These are phyloP conservation scores for Gaillardinia entomophila DNA, from an alignment of 805 yeast species.

Conservation along the genomic window DNA sequence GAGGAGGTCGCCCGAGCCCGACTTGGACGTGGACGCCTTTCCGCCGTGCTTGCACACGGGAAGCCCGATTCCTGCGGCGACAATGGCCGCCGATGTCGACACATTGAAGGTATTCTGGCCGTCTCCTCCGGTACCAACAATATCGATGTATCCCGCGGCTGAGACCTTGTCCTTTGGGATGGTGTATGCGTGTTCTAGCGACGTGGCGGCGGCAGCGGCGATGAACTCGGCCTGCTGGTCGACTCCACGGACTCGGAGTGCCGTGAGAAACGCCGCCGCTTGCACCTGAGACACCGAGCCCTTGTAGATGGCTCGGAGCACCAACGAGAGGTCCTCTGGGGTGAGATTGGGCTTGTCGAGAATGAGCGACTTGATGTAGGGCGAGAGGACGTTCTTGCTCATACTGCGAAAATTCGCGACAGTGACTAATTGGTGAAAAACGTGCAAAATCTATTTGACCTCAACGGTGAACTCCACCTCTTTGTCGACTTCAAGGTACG, in stretches of 20 bases:
- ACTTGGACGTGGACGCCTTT: slow-evolving; percentile 86
- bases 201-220: slow-evolving; percentile 78
- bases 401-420: background rate
- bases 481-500: slow-evolving; percentile 89
- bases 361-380: slow-evolving; percentile 62
- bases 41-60: slow-evolving; percentile 95
- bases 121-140: slow-evolving; percentile 99
- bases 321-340: slow-evolving; percentile 58
- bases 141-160: slow-evolving; percentile 61
- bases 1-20: slow-evolving; percentile 92
- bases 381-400: slow-evolving; percentile 32
- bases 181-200: slow-evolving; percentile 56
- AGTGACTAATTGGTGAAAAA: too few relatives aligned
- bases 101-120: slow-evolving; percentile 97
- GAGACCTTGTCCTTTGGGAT: slow-evolving; percentile 44
- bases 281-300: slow-evolving; percentile 64
- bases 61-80: slow-evolving; percentile 83
- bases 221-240: slow-evolving; percentile 80
- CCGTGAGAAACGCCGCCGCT: slow-evolving; percentile 73
- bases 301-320: slow-evolving; percentile 55
- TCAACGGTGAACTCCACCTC: slow-evolving; percentile 56
- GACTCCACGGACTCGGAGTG: slow-evolving; percentile 63
- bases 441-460: too few relatives aligned
- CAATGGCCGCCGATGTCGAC: slow-evolving; percentile 89
- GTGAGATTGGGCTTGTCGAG: slow-evolving; percentile 56